Percentiles rank a stretch among this genome's conserved stretches.
These are phyloP conservation scores for Neurospora sp. DNA, from an alignment of 495 filamentous ascomycete genomes.

Conservation along the genomic window DNA sequence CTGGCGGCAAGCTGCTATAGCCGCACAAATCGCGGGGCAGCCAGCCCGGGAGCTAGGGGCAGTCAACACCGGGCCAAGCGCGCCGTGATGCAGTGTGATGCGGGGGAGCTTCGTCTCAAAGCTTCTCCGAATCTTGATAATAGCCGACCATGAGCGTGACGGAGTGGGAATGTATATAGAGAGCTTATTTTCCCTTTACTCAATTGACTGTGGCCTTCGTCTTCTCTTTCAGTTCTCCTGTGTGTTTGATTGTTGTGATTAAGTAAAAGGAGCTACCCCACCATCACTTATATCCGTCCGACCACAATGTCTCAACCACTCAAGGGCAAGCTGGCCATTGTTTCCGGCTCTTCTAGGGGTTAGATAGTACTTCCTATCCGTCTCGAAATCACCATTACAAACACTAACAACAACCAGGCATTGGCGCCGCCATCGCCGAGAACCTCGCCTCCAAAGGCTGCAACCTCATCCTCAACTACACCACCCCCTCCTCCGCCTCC, in stretches of 20 bases:
- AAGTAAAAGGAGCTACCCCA: background rate
- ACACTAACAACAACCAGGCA: conserved; percentile 45
- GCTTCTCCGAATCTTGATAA: background rate
- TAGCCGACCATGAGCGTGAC: background rate
- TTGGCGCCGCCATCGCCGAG: conserved; percentile 71
- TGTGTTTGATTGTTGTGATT: background rate
- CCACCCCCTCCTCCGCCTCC: conserved; percentile 36
- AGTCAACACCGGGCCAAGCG: background rate
- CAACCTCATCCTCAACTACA: conserved; percentile 61
- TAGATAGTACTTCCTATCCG: conserved; percentile 5
- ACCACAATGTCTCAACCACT: conserved; percentile 27
- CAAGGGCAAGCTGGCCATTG: conserved; percentile 63
- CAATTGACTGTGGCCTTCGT: background rate
- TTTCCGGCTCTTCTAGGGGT: conserved; percentile 73
- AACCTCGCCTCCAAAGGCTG: conserved; percentile 70
- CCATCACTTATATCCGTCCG: background rate
- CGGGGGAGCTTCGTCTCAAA: background rate
- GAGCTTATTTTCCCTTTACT: background rate
- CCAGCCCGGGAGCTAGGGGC: conserved; percentile 6
- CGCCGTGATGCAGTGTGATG: background rate
- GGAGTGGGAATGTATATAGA: background rate
- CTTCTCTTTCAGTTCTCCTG: background rate
- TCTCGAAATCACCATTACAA: background rate
- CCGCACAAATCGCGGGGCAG: conserved; percentile 27
- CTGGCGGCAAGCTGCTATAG: conserved; percentile 5